These are phyloP conservation scores for Iodosphaeria phyllophila DNA, from an alignment of 2,329 filamentous ascomycete genomes.

Conservation along the genomic window DNA sequence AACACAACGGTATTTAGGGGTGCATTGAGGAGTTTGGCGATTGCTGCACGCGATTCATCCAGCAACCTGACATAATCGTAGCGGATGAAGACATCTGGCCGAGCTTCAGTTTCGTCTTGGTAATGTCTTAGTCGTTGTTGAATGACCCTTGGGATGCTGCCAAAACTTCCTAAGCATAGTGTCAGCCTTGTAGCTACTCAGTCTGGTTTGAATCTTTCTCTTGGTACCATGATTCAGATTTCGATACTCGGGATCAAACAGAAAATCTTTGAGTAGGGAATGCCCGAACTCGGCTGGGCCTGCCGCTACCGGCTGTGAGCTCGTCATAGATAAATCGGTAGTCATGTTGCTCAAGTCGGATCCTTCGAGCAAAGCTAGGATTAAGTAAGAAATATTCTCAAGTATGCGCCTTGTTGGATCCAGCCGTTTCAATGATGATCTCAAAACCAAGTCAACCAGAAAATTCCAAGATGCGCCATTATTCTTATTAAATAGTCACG, in stretches of 20 bases:
- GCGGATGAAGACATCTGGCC: constrained; percentile 60
- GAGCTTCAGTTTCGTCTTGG: constrained; percentile 46
- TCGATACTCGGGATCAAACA: constrained; percentile 45
- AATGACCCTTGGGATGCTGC: constrained; percentile 49
- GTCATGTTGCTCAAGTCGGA: too few relatives aligned
- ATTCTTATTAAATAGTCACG: too few relatives aligned
- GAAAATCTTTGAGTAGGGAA: constrained; percentile 42
- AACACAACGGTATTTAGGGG: constrained; percentile 52
- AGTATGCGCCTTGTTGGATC: too few relatives aligned
- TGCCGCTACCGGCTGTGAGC: background rate
- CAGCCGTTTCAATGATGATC: too few relatives aligned
- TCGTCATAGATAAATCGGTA: too few relatives aligned
- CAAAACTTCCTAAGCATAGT: constrained; percentile 48
- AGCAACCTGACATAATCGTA: constrained; percentile 45
- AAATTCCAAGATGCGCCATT: too few relatives aligned
- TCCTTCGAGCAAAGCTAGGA: too few relatives aligned
- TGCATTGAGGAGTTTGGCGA: constrained; percentile 48
- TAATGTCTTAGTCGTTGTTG: constrained; percentile 39
- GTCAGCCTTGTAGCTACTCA: background rate
- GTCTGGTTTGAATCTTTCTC: background rate
- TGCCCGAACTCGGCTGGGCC: constrained; percentile 22
- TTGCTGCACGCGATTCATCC: constrained; percentile 41
- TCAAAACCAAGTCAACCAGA: too few relatives aligned
- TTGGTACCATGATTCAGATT: constrained; percentile 62
- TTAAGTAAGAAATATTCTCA: too few relatives aligned